Evolutionary conservation across 768 basidiomycete species (phyloP).

Genomic region (Royoungia palumana): DNA sequence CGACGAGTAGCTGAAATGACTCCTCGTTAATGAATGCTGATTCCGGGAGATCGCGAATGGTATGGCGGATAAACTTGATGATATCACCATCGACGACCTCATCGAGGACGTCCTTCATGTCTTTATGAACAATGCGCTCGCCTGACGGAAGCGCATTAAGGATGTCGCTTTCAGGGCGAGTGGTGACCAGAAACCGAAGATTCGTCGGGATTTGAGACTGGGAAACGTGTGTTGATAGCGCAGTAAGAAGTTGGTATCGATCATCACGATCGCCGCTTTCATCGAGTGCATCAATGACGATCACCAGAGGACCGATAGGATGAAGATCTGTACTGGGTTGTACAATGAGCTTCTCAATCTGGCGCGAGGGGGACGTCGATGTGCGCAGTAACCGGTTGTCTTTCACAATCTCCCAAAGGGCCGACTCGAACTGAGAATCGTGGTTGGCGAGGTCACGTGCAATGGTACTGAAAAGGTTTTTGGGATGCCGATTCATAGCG

Average conservation of each 20-base stretch:
- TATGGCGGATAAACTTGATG: too few relatives aligned
- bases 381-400: neutral
- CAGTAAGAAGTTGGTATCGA: neutral
- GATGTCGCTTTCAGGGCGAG: slow-evolving; percentile 5
- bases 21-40: too few relatives aligned
- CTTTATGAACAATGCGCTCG: too few relatives aligned
- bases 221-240: neutral
- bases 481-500: too few relatives aligned
- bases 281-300: slow-evolving; percentile 30
- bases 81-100: too few relatives aligned
- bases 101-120: too few relatives aligned
- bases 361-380: slow-evolving; percentile 1
- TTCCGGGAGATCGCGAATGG: too few relatives aligned
- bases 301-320: slow-evolving; percentile 22
- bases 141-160: neutral
- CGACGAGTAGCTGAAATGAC: too few relatives aligned
- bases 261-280: slow-evolving; percentile 6
- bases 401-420: neutral
- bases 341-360: slow-evolving; percentile 21
- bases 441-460: too few relatives aligned
- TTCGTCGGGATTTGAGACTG: slow-evolving; percentile 2
- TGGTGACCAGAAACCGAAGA: slow-evolving; percentile 4
- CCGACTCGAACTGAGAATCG: too few relatives aligned
- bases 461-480: too few relatives aligned
- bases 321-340: slow-evolving; percentile 11